Evolutionary conservation across 23 red algal species (phyloP).

Genomic region (Cyanidium caldarium): DNA sequence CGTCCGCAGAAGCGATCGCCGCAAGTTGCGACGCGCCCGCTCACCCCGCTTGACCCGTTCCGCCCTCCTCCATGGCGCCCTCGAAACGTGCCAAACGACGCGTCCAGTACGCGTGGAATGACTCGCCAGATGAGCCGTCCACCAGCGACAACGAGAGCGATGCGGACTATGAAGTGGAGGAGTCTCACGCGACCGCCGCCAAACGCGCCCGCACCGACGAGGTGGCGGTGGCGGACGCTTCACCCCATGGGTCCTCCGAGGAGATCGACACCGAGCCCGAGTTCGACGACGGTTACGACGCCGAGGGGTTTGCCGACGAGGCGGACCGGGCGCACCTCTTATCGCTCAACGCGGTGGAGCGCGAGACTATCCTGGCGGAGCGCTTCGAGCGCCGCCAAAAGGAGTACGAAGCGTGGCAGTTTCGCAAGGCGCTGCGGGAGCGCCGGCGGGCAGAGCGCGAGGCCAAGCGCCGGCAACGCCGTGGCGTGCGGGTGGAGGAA

Average conservation of each 20-base stretch:
- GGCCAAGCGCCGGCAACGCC: background rate
- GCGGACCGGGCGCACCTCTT: constrained; percentile 4
- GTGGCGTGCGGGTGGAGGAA: background rate
- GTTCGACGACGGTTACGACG: constrained; percentile 23
- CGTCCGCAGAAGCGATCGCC: too few species aligned
- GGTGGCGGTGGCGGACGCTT: background rate
- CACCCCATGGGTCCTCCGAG: too few species aligned
- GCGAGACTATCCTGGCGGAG: constrained; percentile 20
- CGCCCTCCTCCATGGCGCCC: too few species aligned
- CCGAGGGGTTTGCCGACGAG: constrained; percentile 11
- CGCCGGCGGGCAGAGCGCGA: background rate
- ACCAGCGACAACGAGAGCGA: too few species aligned
- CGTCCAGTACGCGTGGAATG: too few species aligned
- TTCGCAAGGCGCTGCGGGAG: background rate
- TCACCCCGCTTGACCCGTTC: too few species aligned
- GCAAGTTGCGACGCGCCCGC: too few species aligned
- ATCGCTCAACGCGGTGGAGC: constrained; percentile 6
- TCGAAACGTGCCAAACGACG: too few species aligned
- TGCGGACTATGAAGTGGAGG: background rate
- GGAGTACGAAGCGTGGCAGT: background rate
- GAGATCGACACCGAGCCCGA: constrained; percentile 5
- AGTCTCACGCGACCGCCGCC: background rate
- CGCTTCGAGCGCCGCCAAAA: constrained; percentile 9
- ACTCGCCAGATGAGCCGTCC: too few species aligned
- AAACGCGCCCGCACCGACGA: background rate